Percentiles rank a stretch among this genome's conserved stretches.
Evolutionary conservation across 805 yeast genomes (phyloP).

Genomic region (Suhomyces prunicola): DNA sequence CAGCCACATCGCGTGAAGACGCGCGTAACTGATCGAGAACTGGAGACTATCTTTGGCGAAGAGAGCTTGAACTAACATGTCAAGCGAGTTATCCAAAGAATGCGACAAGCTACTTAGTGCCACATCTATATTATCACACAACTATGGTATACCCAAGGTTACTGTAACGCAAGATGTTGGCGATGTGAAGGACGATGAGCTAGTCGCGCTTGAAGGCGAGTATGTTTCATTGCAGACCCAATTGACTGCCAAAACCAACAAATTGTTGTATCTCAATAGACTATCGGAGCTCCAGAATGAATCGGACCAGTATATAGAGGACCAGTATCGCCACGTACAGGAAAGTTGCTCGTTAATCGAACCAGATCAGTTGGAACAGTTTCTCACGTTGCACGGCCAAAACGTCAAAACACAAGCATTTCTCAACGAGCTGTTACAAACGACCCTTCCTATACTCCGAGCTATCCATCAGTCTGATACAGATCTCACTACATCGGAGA

Average conservation of each 20-base stretch:
- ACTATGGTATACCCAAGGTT: conserved; percentile 29
- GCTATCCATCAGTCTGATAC: conserved; percentile 29
- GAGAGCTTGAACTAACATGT: background rate
- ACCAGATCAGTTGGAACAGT: conserved; percentile 13
- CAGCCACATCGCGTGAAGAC: background rate
- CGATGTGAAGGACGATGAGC: conserved; percentile 7
- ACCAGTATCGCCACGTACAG: conserved; percentile 13
- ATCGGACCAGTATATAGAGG: conserved; percentile 13
- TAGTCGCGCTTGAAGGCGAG: conserved; percentile 20
- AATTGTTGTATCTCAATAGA: conserved; percentile 28
- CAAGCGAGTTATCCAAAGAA: conserved; percentile 10
- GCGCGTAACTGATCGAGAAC: background rate
- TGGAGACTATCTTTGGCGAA: background rate
- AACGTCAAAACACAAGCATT: conserved; percentile 24
- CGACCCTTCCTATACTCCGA: conserved; percentile 30
- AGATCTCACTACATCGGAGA: conserved; percentile 27
- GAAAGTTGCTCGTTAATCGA: conserved; percentile 8
- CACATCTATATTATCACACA: conserved; percentile 26
- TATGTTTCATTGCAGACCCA: conserved; percentile 24
- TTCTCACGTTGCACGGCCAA: conserved; percentile 17
- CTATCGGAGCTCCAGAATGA: conserved; percentile 16
- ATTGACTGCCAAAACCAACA: conserved; percentile 22
- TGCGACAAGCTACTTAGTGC: conserved; percentile 22
- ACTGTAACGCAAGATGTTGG: background rate
- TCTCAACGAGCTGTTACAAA: conserved; percentile 23